Evolutionary conservation across 2,329 filamentous ascomycete species (phyloP).

Genomic region (Venturia pyrina): DNA sequence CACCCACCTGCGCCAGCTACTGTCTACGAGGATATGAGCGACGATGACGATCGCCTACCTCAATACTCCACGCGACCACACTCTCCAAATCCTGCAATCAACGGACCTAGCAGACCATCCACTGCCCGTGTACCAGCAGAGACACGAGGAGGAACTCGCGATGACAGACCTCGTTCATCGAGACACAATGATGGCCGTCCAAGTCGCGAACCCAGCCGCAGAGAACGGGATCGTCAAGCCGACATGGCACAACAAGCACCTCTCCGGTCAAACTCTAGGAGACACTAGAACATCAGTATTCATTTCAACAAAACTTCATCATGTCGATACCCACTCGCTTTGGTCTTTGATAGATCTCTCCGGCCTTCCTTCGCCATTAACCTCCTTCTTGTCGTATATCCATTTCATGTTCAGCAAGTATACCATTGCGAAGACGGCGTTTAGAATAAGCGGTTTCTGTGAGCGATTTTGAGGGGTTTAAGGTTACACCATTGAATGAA

Average conservation of each 20-base stretch:
- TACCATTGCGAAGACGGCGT: not conserved
- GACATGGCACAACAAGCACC: not conserved
- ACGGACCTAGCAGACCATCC: not conserved
- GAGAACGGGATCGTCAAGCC: not conserved
- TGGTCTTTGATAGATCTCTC: not conserved
- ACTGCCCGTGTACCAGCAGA: not conserved
- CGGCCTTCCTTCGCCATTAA: not conserved
- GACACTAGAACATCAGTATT: not conserved
- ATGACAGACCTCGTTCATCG: not conserved
- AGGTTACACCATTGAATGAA: not conserved
- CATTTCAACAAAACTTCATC: not conserved
- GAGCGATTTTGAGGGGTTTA: not conserved
- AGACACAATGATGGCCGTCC: not conserved
- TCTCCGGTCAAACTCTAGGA: not conserved
- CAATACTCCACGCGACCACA: not conserved
- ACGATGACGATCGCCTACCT: slow-evolving; percentile 14
- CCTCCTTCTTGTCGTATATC: not conserved
- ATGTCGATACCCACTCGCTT: not conserved
- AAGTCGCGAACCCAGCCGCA: not conserved
- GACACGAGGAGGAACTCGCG: not conserved
- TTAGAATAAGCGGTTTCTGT: not conserved
- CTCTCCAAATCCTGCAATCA: not conserved
- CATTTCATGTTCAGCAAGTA: not conserved
- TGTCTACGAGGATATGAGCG: slow-evolving; percentile 35
- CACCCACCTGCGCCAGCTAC: slow-evolving; percentile 33